Conservation (phyloP, 202 grass and related monocot species). For the Alloteropsis angusta region DNA sequence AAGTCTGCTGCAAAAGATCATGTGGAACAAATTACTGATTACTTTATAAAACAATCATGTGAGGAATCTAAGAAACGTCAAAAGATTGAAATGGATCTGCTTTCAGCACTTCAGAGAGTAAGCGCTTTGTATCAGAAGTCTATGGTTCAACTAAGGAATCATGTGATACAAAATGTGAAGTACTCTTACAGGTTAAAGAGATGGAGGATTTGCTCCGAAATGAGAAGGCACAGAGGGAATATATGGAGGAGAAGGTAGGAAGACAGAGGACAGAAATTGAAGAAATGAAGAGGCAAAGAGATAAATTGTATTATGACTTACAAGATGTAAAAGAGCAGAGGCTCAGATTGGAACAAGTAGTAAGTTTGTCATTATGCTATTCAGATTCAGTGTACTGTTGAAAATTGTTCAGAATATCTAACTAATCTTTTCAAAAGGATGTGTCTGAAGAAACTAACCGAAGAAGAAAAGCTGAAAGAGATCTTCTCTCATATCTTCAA, state of each 20-base stretch:
- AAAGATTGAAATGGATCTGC: constrained; percentile 16
- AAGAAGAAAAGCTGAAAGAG: constrained; percentile 25
- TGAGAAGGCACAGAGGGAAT: constrained; percentile 6
- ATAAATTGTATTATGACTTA: constrained; percentile 15
- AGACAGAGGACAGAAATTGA: constrained; percentile 19
- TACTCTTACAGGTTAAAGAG: constrained; percentile 21
- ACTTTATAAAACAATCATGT: constrained; percentile 13
- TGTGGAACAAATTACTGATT: constrained; percentile 5
- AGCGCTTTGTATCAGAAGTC: background rate
- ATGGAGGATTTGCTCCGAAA: constrained; percentile 8
- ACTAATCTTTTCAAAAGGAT: constrained; percentile 5
- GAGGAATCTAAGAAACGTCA: constrained; percentile 6
- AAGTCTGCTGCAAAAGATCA: constrained; percentile 19
- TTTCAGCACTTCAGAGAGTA: constrained; percentile 22
- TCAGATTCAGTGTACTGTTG: background rate
- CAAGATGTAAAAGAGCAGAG: constrained; percentile 9
- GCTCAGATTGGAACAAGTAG: background rate
- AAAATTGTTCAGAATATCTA: background rate
- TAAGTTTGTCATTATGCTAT: background rate
- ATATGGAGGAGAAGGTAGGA: constrained; percentile 20
- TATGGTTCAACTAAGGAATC: background rate
- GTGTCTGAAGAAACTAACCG: constrained; percentile 4
- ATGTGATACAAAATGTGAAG: background rate
- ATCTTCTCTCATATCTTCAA: constrained; percentile 9
- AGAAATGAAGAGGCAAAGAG: constrained; percentile 21